Conservation (phyloP, 73 alveolate genomes). For the Paramecium sonneborni region DNA sequence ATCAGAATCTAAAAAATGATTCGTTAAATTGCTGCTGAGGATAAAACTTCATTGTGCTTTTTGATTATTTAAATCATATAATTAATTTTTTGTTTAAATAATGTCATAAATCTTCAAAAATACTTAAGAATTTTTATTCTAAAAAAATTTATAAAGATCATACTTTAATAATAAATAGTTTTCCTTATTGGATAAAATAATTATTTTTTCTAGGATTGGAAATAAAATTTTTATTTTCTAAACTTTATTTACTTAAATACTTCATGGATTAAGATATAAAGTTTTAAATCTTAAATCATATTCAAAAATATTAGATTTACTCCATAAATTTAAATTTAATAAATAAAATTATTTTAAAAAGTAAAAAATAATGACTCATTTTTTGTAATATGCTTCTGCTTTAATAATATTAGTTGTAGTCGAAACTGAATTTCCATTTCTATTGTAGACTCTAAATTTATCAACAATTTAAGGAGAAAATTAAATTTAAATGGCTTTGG, state of each 20-base stretch:
- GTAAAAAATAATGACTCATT: background rate
- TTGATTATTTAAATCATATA: background rate
- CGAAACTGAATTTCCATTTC: background rate
- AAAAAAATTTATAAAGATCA: too few species aligned
- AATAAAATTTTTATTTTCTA: too few species aligned
- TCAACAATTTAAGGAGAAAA: background rate
- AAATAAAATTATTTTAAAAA: too few species aligned
- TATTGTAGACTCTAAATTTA: background rate
- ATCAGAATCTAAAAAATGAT: background rate
- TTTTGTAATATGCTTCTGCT: background rate
- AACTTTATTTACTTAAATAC: too few species aligned
- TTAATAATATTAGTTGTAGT: background rate
- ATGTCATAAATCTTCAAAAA: background rate
- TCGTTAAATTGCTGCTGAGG: background rate
- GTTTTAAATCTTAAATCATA: too few species aligned
- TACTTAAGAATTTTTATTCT: too few species aligned
- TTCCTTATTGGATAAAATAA: too few species aligned
- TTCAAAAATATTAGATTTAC: too few species aligned
- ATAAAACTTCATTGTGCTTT: background rate
- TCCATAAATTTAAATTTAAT: too few species aligned
- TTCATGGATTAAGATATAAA: too few species aligned
- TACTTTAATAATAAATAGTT: too few species aligned
- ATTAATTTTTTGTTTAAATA: background rate
- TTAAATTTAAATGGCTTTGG: background rate
- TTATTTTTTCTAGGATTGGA: too few species aligned